Percentiles rank a stretch among this genome's conserved stretches.
These are phyloP conservation scores for Sesbania bispinosa DNA, from an alignment of 306 rosid genomes.

Conservation along the genomic window DNA sequence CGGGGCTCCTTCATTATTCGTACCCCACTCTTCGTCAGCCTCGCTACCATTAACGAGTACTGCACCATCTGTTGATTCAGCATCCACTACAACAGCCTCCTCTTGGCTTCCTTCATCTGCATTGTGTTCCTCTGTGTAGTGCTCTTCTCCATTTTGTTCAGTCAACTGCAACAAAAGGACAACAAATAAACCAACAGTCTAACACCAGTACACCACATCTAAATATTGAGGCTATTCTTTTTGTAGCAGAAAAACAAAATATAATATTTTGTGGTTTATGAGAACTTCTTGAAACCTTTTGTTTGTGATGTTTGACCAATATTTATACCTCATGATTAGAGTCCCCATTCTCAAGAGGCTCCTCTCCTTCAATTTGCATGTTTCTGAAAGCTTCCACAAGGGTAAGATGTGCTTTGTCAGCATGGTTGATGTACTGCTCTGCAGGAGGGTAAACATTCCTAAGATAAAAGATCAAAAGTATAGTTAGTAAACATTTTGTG, in stretches of 20 bases:
- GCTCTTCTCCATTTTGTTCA: constrained; percentile 44
- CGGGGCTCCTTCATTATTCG: constrained; percentile 95
- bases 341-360: constrained; percentile 81
- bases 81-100: constrained; percentile 96
- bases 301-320: background rate
- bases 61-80: constrained; percentile 92
- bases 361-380: constrained; percentile 70
- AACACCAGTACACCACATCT: constrained; percentile 13
- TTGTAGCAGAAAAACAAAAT: background rate
- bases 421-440: constrained; percentile 59
- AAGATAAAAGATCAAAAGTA: constrained; percentile 20
- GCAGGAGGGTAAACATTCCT: constrained; percentile 81
- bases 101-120: constrained; percentile 92
- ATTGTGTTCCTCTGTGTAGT: constrained; percentile 44
- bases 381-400: constrained; percentile 85
- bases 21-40: constrained; percentile 99
- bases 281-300: constrained; percentile 4
- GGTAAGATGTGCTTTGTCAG: constrained; percentile 58
- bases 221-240: background rate
- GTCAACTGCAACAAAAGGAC: constrained; percentile 31
- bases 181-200: constrained; percentile 11
- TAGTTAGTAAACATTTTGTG: constrained; percentile 20
- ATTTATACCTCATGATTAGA: constrained; percentile 62
- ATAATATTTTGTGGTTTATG: background rate
- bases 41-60: constrained; percentile 87